phyloP scores from a whole-genome alignment of 495 filamentous ascomycete genomes.

The Penicillium lividum region DNA sequence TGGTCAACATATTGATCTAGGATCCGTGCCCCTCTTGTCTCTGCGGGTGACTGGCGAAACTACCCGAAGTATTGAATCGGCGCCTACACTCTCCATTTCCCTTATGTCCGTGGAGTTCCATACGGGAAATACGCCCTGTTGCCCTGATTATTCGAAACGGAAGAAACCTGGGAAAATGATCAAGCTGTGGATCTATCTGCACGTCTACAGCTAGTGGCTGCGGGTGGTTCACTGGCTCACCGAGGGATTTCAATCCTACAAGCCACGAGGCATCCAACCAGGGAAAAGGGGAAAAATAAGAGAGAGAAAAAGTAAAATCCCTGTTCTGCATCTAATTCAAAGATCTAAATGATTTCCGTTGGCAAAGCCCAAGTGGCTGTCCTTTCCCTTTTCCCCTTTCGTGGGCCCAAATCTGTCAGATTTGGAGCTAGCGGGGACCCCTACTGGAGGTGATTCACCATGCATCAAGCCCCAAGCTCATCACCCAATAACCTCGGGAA shows the following conservation, averaged over 20 bases:
- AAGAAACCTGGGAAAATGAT: not conserved
- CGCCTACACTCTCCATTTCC: not conserved
- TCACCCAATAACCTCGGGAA: slow-evolving; percentile 10
- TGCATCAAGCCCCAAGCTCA: slow-evolving; percentile 11
- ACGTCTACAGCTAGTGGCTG: slow-evolving; percentile 10
- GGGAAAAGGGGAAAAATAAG: not conserved
- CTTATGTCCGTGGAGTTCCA: not conserved
- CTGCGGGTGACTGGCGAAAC: not conserved
- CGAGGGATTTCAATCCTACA: slow-evolving; percentile 11
- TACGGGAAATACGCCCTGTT: not conserved
- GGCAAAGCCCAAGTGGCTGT: not conserved
- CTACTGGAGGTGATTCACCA: slow-evolving; percentile 18
- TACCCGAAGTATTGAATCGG: not conserved
- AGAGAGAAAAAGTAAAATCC: too few species aligned
- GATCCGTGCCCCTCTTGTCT: not conserved
- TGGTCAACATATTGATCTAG: not conserved
- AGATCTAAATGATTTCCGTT: not conserved
- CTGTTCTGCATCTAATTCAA: not conserved
- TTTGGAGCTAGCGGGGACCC: slow-evolving; percentile 7
- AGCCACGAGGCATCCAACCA: slow-evolving; percentile 11
- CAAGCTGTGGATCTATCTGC: slow-evolving; percentile 6
- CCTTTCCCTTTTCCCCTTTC: slow-evolving; percentile 4
- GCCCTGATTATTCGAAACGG: too few species aligned
- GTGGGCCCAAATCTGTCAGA: slow-evolving; percentile 17
- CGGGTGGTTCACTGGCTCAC: slow-evolving; percentile 3